These are phyloP conservation scores for Thelonectria discophora DNA, from an alignment of 2,329 filamentous ascomycete genomes.

Conservation along the genomic window DNA sequence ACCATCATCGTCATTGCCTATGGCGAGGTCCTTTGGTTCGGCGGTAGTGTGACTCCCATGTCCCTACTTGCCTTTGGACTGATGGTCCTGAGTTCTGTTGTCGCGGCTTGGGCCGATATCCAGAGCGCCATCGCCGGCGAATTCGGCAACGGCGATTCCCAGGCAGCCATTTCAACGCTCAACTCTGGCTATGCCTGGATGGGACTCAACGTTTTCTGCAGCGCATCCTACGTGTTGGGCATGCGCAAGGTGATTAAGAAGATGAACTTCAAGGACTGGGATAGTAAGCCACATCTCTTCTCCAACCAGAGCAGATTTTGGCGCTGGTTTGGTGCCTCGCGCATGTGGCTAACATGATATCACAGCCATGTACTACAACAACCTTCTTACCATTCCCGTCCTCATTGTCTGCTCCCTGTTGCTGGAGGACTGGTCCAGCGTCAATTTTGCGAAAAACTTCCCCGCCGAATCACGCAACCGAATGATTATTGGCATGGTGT, in stretches of 20 bases:
- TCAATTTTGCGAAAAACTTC: conserved; percentile 89
- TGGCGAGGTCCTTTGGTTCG: conserved; percentile 98
- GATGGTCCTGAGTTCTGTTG: conserved; percentile 94
- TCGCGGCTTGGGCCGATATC: conserved; percentile 98
- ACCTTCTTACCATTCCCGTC: conserved; percentile 93
- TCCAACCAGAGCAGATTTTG: no score
- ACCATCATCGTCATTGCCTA: conserved; percentile 99
- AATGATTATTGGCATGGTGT: conserved; percentile 87
- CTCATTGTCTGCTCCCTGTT: conserved; percentile 83
- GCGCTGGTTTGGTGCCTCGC: no score
- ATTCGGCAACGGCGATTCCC: conserved; percentile 66
- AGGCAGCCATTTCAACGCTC: conserved; percentile 83
- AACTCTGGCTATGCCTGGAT: conserved; percentile 98
- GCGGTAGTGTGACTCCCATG: conserved; percentile 86
- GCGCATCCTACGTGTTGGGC: conserved; percentile 84
- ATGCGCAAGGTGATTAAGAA: conserved; percentile 99
- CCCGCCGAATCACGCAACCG: conserved; percentile 80
- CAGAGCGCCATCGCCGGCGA: conserved; percentile 79
- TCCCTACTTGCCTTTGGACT: conserved; percentile 93
- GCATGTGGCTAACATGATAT: conserved; percentile 41
- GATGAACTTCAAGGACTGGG: conserved; percentile 99
- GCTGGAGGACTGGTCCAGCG: conserved; percentile 89
- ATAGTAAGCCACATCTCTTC: conserved; percentile 73
- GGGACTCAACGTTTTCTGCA: conserved; percentile 95
- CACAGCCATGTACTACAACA: conserved; percentile 99